These are phyloP conservation scores for Scenedesmus sp. DNA, from an alignment of 163 green algal genomes.

Conservation along the genomic window DNA sequence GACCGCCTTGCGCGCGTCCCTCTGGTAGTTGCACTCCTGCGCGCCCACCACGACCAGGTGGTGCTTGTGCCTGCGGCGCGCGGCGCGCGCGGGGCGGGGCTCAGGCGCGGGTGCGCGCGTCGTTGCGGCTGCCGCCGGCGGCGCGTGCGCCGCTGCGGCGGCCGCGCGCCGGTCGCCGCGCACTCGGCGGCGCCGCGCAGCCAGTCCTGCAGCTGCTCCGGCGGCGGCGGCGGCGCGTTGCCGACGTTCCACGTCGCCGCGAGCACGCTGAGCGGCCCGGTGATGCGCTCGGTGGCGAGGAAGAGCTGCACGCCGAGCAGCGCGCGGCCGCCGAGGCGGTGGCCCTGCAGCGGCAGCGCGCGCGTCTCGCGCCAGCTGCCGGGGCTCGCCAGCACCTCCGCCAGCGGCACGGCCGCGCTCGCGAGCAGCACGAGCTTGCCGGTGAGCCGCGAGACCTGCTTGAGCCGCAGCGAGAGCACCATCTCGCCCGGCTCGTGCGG, in stretches of 20 bases:
- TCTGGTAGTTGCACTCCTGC: conserved; percentile 47
- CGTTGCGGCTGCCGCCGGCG: not conserved
- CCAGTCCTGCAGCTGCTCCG: conserved; percentile 28
- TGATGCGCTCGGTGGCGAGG: conserved; percentile 11
- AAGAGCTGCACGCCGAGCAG: conserved; percentile 35
- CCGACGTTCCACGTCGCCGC: conserved; percentile 45
- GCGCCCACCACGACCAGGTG: conserved; percentile 34
- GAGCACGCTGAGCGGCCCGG: conserved; percentile 33
- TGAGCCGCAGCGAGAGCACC: conserved; percentile 15
- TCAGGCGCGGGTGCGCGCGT: no score
- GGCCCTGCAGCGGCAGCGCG: conserved; percentile 5
- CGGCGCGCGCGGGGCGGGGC: no score
- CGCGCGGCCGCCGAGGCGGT: not conserved
- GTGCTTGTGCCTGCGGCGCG: conserved; percentile 9
- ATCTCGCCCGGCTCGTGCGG: not conserved
- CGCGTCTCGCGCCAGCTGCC: not conserved
- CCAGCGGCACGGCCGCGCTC: not conserved
- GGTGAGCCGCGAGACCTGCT: not conserved
- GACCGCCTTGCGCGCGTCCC: not conserved
- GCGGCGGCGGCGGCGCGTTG: conserved; percentile 33
- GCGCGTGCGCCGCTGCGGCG: not conserved
- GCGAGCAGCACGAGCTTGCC: not conserved
- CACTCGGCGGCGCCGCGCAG: conserved; percentile 18
- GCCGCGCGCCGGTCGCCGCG: not conserved
- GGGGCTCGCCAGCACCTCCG: not conserved